Percentiles rank a stretch among this genome's conserved stretches.
Evolutionary conservation across 2,329 filamentous ascomycete genomes (phyloP).

Genomic region (Aureobasidium leucospermi): DNA sequence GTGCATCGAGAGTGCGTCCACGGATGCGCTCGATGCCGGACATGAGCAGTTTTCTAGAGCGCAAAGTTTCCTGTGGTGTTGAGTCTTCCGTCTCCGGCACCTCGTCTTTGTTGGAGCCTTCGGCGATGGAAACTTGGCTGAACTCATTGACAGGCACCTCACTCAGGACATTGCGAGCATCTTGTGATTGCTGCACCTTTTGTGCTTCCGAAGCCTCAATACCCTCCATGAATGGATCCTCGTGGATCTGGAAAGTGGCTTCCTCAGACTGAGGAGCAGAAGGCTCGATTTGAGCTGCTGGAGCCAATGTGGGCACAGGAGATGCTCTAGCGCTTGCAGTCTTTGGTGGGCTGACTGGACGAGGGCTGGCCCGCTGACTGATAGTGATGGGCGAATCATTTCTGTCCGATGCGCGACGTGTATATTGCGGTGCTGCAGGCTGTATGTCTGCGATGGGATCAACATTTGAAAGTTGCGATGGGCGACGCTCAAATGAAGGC

Average conservation of each 20-base stretch:
- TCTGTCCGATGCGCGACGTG: constrained; percentile 1
- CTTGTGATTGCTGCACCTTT: constrained; percentile 25
- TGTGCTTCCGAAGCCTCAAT: constrained; percentile 23
- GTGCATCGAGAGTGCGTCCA: constrained; percentile 65
- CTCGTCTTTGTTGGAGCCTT: not conserved
- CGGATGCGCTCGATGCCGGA: constrained; percentile 70
- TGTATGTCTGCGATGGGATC: not conserved
- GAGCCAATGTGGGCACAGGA: constrained; percentile 21
- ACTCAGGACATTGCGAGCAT: constrained; percentile 36
- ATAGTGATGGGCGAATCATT: constrained; percentile 11
- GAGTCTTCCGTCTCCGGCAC: constrained; percentile 2
- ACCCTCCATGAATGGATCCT: constrained; percentile 43
- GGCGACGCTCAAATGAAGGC: constrained; percentile 15
- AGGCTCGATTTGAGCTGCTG: not conserved
- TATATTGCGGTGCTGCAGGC: not conserved
- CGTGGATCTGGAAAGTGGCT: constrained; percentile 43
- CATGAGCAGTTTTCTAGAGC: constrained; percentile 54
- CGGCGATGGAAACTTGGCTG: not conserved
- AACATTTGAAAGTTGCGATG: not conserved
- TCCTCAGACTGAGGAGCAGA: not conserved
- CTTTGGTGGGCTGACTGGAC: constrained; percentile 23
- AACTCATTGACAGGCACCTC: constrained; percentile 44
- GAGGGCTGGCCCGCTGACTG: constrained; percentile 12
- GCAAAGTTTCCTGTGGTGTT: constrained; percentile 29
- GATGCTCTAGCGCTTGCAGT: constrained; percentile 18